Conservation (phyloP, 2,329 filamentous ascomycete genomes). For the Trichoderma polysporum region DNA sequence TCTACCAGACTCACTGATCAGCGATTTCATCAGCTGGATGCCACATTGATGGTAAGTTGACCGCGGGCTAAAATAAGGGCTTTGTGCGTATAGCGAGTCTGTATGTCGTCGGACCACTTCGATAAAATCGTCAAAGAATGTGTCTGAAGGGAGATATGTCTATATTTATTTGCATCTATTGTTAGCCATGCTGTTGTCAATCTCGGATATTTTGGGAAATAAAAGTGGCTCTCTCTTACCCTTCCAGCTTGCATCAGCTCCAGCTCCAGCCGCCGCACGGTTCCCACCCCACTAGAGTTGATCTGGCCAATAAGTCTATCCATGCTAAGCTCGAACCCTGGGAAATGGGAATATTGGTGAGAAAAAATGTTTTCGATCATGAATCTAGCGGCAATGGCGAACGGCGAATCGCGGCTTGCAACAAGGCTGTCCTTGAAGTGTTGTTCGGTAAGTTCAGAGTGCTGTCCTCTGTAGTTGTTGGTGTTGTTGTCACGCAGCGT, state of each 20-base stretch:
- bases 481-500: conserved; percentile 40
- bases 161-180: no score
- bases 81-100: conserved; percentile 43
- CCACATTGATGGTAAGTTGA: conserved; percentile 43
- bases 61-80: conserved; percentile 33
- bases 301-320: conserved; percentile 38
- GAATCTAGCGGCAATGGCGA: conserved; percentile 37
- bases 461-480: conserved; percentile 34
- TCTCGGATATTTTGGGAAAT: no score
- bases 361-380: conserved; percentile 39
- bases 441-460: conserved; percentile 43
- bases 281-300: conserved; percentile 37
- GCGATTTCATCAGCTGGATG: conserved; percentile 41
- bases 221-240: no score
- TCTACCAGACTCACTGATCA: conserved; percentile 31
- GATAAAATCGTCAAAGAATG: conserved; percentile 45
- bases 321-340: conserved; percentile 36
- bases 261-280: conserved; percentile 50
- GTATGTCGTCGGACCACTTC: conserved; percentile 43
- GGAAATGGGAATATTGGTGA: conserved; percentile 36
- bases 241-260: conserved; percentile 52
- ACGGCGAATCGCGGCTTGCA: conserved; percentile 31
- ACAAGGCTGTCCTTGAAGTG: conserved; percentile 40
- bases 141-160: conserved; percentile 37
- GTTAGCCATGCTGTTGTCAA: no score